Evolutionary conservation across 345 rosid species (phyloP), one percentile per base, ranked within the genome.

Genomic region (Euphorbia peplus): DNA sequence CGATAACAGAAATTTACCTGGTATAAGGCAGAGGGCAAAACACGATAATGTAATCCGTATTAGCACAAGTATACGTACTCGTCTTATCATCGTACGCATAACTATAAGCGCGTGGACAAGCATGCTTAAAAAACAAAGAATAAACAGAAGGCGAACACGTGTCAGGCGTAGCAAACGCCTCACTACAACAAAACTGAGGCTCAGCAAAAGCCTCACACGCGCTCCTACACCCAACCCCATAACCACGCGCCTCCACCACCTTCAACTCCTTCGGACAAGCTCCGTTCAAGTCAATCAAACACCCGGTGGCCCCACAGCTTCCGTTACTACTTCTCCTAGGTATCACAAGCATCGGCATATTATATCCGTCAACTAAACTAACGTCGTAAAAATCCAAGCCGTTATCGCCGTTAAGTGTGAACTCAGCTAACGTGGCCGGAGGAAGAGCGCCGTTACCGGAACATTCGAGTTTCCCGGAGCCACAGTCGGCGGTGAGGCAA

Each of bases 51-150:
- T 93, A 93, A 66, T 86, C 87, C 3, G 92, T 86, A 2, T 82
- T 78, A 5, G 84, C 84, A 60, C 97, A 93, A 5, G 95, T 87
- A 83, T 89, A 91, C 1, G 96, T 91, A 71, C 97, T 93, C 39
- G 96, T 93, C 83, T 71, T 76, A 35, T 93, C 98, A 15, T 93
- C 97, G 47, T 93, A 93, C 5, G 96, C 96, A 48, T 89, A 93
- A 82, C 96, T 91, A 37, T 91, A 93, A 29, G 97, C 82, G 52
- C 97, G 92, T 14, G 98, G 98, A 71, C 97, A 93, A 16, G 96
- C 91, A 46, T 81, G 80, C 74, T 91, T 93, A 50, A 93, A 93
- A 66, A 85, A 87, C 59, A 73, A 55, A 0, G 98, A 86, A 69
- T 82, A 93, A 0, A 72, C 70, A 0, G 96, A 84, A 0, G 98